Percentiles rank a stretch among this genome's conserved stretches.
Evolutionary conservation across 208 protist genomes (phyloP).

Genomic region (Naegleria gruberi): DNA sequence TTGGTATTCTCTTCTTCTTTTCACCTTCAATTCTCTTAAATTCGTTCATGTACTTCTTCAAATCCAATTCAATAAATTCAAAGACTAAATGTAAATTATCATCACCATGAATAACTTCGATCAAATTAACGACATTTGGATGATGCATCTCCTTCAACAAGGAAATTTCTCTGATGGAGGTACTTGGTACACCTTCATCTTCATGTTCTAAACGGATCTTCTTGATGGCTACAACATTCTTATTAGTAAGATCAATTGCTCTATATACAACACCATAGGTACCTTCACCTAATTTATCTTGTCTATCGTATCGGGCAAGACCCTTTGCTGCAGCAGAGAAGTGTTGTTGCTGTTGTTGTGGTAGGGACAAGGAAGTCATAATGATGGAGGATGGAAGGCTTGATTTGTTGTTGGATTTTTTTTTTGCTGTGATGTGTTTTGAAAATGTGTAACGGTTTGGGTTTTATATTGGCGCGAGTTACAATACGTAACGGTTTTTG

Average conservation of each 20-base stretch:
- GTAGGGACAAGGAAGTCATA: no score
- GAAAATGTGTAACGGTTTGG: not conserved
- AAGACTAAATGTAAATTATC: slow-evolving; percentile 90
- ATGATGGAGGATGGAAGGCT: not conserved
- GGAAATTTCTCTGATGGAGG: slow-evolving; percentile 75
- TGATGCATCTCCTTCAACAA: slow-evolving; percentile 33
- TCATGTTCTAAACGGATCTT: slow-evolving; percentile 66
- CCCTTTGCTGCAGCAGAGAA: not conserved
- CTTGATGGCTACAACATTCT: slow-evolving; percentile 71
- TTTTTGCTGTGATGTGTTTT: not conserved
- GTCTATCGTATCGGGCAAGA: slow-evolving; percentile 58
- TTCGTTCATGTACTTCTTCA: slow-evolving; percentile 90
- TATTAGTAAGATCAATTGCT: slow-evolving; percentile 66
- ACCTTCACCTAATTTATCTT: slow-evolving; percentile 91
- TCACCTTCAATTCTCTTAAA: not conserved
- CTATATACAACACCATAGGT: slow-evolving; percentile 97
- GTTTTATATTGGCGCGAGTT: not conserved
- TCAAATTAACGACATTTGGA: slow-evolving; percentile 71
- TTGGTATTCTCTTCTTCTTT: slow-evolving; percentile 3
- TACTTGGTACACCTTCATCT: slow-evolving; percentile 74
- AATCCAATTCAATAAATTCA: slow-evolving; percentile 88
- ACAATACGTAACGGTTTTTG: not conserved
- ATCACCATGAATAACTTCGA: slow-evolving; percentile 88
- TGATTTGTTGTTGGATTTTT: not conserved
- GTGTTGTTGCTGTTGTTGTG: not conserved